A percentile compares a stretch with the other conserved stretches of the same genome.
Evolutionary conservation across 805 yeast species (phyloP).

Genomic region (Clavispora vitiphila): DNA sequence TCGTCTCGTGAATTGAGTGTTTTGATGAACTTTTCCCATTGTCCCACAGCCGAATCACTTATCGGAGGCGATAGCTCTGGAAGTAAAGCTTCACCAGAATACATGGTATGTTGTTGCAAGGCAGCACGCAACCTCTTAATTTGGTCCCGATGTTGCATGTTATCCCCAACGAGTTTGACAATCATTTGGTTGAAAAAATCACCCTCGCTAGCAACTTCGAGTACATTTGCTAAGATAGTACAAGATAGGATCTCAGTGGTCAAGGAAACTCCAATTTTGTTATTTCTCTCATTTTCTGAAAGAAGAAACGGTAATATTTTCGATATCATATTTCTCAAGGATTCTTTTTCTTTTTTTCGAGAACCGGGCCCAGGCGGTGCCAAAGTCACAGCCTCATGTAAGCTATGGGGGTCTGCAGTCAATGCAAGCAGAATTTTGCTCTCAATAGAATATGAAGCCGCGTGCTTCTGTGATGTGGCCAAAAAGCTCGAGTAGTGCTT

Average conservation of each 20-base stretch:
- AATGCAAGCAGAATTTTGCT: slow-evolving; percentile 38
- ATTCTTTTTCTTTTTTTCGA: slow-evolving; percentile 39
- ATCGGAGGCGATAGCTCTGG: neutral
- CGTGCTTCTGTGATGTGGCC: slow-evolving; percentile 10
- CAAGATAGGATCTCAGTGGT: slow-evolving; percentile 60
- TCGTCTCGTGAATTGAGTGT: neutral
- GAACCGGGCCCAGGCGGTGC: slow-evolving; percentile 25
- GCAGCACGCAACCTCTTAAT: slow-evolving; percentile 69
- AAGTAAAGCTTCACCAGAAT: neutral
- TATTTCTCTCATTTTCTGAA: slow-evolving; percentile 40
- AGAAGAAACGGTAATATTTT: slow-evolving; percentile 47
- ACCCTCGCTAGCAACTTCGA: slow-evolving; percentile 58
- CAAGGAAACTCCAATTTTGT: slow-evolving; percentile 46
- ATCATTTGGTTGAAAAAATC: slow-evolving; percentile 72
- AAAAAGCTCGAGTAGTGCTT: slow-evolving; percentile 55
- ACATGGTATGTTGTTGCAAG: slow-evolving; percentile 55
- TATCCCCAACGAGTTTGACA: slow-evolving; percentile 53
- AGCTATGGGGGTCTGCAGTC: slow-evolving; percentile 43
- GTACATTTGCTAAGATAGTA: slow-evolving; percentile 43
- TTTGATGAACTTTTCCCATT: slow-evolving; percentile 4
- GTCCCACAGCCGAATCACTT: neutral
- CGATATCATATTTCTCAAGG: slow-evolving; percentile 41
- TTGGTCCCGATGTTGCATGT: slow-evolving; percentile 68
- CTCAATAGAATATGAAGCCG: slow-evolving; percentile 25
- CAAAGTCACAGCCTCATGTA: slow-evolving; percentile 54